phyloP scores from a whole-genome alignment of 371 early-diverging fungal genomes.

The Gilbertella persicaria region DNA sequence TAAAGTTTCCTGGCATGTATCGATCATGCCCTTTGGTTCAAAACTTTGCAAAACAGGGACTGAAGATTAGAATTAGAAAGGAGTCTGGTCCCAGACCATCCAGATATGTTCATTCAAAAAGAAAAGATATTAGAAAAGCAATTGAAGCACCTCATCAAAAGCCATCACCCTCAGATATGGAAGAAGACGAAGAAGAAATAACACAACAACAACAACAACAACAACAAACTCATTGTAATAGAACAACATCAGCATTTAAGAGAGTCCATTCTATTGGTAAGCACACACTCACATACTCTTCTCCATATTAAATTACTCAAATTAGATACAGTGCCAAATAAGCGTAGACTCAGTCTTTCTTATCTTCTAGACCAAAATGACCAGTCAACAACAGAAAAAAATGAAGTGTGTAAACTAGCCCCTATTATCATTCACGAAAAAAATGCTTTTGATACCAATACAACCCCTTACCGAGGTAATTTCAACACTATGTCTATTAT shows the following conservation, averaged over 20 bases:
- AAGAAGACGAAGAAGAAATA: conserved; percentile 8
- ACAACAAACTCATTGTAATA: not conserved
- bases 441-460: too few species aligned
- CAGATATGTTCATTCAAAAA: conserved; percentile 11
- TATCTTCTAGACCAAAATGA: conserved; percentile 20
- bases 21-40: conserved; percentile 66
- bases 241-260: conserved; percentile 6
- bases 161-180: conserved; percentile 4
- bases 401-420: not conserved
- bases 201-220: not conserved
- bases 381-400: not conserved
- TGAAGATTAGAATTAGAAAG: conserved; percentile 72
- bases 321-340: conserved; percentile 9
- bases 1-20: conserved; percentile 55
- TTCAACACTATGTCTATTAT: too few species aligned
- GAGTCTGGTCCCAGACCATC: conserved; percentile 34
- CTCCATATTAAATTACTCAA: not conserved
- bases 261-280: not conserved
- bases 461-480: too few species aligned
- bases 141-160: too few species aligned
- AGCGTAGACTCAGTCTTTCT: conserved; percentile 19
- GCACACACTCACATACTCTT: not conserved
- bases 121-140: conserved; percentile 17
- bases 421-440: not conserved
- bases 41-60: conserved; percentile 67